phyloP scores from a whole-genome alignment of 192 early-diverging fungal genomes.

The Mortierella antarctica region DNA sequence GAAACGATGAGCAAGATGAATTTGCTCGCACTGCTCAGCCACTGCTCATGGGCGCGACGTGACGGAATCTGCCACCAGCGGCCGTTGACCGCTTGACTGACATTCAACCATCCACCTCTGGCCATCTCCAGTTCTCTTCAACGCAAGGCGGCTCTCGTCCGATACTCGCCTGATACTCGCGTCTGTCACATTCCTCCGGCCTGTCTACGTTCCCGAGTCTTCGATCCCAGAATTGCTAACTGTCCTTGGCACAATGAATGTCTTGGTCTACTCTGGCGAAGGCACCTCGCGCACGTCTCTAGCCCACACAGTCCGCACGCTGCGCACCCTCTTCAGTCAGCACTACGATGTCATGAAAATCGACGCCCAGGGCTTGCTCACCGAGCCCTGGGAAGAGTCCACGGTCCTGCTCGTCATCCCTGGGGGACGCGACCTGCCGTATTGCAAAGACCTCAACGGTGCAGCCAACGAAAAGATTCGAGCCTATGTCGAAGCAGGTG shows the following conservation, averaged over 20 bases:
- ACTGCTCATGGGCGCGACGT: too few species aligned
- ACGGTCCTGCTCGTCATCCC: conserved; percentile 91
- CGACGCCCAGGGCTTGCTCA: conserved; percentile 74
- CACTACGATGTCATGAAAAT: conserved; percentile 92
- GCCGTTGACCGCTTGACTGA: too few species aligned
- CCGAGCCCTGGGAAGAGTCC: conserved; percentile 89
- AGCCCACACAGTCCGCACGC: conserved; percentile 72
- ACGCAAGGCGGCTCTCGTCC: too few species aligned
- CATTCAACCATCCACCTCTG: too few species aligned
- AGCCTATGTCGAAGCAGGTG: conserved; percentile 78
- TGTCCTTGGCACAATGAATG: conserved; percentile 66
- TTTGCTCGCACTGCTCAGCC: too few species aligned
- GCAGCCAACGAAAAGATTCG: conserved; percentile 70
- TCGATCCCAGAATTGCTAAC: too few species aligned
- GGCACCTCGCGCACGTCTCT: conserved; percentile 74
- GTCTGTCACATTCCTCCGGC: too few species aligned
- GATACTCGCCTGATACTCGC: too few species aligned
- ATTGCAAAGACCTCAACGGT: conserved; percentile 77
- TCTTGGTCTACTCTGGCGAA: conserved; percentile 86
- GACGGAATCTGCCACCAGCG: too few species aligned
- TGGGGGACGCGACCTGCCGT: conserved; percentile 90
- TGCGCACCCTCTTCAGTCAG: conserved; percentile 71
- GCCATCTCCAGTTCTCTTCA: too few species aligned
- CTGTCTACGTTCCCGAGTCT: too few species aligned
- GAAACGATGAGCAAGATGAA: too few species aligned